phyloP scores from a whole-genome alignment of 805 yeast species.

The Candida gorgasii region DNA sequence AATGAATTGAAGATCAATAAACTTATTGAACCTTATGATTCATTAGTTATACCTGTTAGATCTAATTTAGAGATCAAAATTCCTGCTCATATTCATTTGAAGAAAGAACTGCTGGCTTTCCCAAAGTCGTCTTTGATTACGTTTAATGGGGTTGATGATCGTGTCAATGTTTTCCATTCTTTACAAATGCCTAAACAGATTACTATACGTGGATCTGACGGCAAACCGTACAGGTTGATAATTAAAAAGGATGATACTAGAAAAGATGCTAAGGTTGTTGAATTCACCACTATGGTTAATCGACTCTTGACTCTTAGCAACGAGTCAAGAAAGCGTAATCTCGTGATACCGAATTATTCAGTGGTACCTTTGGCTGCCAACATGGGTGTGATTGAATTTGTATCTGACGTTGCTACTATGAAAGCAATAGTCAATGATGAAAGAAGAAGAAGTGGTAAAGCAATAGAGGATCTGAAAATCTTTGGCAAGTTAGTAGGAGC shows the following conservation, averaged over 20 bases:
- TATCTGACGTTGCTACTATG: conserved; percentile 37
- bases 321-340: conserved; percentile 71
- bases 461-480: conserved; percentile 26
- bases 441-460: conserved; percentile 26
- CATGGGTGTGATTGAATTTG: conserved; percentile 80
- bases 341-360: conserved; percentile 77
- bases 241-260: conserved; percentile 91
- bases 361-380: conserved; percentile 86
- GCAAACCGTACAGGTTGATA: conserved; percentile 68
- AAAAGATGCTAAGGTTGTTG: conserved; percentile 92
- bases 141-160: conserved; percentile 62
- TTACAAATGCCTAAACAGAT: conserved; percentile 86
- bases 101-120: conserved; percentile 47
- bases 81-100: conserved; percentile 49
- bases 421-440: conserved; percentile 31
- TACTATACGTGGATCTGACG: conserved; percentile 75
- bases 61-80: conserved; percentile 67
- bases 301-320: conserved; percentile 63
- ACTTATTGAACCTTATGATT: conserved; percentile 29
- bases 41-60: conserved; percentile 73
- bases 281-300: conserved; percentile 85
- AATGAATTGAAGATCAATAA: conserved; percentile 33
- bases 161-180: conserved; percentile 72
- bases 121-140: conserved; percentile 46
- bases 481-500: conserved; percentile 33